Conservation (phyloP, 768 basidiomycete species). For the Pholiota microspora region DNA sequence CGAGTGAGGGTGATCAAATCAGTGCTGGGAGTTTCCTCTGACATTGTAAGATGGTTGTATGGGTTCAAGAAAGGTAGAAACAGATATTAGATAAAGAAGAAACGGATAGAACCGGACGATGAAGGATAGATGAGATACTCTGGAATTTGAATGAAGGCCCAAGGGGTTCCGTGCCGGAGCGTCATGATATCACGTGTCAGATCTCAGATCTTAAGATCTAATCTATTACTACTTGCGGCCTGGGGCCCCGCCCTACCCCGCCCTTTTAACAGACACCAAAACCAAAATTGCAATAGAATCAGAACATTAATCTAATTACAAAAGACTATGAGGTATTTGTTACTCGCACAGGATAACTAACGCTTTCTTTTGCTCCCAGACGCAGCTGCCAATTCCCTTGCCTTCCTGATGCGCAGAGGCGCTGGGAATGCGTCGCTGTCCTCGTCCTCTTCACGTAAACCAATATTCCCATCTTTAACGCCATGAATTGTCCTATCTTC, state of each 20-base stretch:
- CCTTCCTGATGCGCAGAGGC: constrained; percentile 68
- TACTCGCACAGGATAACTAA: constrained; percentile 30
- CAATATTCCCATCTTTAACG: constrained; percentile 17
- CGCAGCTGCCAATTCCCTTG: constrained; percentile 47
- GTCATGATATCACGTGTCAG: constrained; percentile 29
- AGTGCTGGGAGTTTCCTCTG: constrained; percentile 73
- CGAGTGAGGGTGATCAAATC: constrained; percentile 93
- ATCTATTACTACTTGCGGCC: no score
- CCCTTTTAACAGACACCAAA: no score
- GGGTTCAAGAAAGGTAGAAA: constrained; percentile 11
- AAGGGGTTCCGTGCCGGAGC: constrained; percentile 5
- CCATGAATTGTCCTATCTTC: constrained; percentile 24
- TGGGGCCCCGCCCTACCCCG: no score
- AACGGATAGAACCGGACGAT: constrained; percentile 26
- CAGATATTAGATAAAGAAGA: constrained; percentile 9
- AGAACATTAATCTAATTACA: background rate
- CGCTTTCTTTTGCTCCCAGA: constrained; percentile 66
- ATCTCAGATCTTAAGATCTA: no score
- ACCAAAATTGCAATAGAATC: no score
- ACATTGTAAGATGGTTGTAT: constrained; percentile 32
- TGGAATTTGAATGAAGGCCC: background rate
- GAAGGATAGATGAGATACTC: background rate
- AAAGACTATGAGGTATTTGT: background rate
- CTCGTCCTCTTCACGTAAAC: constrained; percentile 52
- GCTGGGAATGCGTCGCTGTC: constrained; percentile 75